phyloP scores from a whole-genome alignment of 768 basidiomycete genomes.

The Pisolithus tinctorius region DNA sequence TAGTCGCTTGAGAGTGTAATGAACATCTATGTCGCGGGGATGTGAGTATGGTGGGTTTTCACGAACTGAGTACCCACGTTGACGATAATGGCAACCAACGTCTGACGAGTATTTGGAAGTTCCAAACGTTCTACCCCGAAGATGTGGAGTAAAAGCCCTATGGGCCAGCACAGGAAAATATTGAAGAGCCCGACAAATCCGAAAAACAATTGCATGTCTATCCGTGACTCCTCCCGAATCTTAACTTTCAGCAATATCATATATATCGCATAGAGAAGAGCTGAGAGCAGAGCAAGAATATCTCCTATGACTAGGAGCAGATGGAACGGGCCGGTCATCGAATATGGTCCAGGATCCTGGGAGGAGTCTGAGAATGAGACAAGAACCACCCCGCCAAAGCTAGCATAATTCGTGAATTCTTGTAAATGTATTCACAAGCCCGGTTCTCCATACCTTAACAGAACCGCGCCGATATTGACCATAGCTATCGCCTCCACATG shows the following conservation, averaged over 20 bases:
- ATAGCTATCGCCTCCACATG: constrained; percentile 71
- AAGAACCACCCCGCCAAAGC: constrained; percentile 76
- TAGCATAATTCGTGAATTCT: constrained; percentile 23
- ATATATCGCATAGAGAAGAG: constrained; percentile 84
- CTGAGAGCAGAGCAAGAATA: constrained; percentile 75
- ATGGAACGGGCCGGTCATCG: constrained; percentile 7
- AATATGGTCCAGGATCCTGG: constrained; percentile 7
- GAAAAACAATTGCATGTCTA: constrained; percentile 93
- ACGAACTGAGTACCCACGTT: constrained; percentile 38
- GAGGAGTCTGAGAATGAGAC: constrained; percentile 81
- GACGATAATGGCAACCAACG: constrained; percentile 42
- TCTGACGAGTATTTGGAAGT: constrained; percentile 48
- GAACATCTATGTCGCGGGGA: constrained; percentile 48
- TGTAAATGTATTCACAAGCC: background rate
- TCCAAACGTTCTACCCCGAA: constrained; percentile 69
- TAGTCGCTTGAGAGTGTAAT: constrained; percentile 85
- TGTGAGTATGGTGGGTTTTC: background rate
- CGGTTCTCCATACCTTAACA: constrained; percentile 53
- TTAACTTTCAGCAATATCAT: constrained; percentile 85
- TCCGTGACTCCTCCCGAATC: constrained; percentile 71
- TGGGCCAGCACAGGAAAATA: constrained; percentile 66
- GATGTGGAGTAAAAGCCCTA: constrained; percentile 71
- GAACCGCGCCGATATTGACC: constrained; percentile 70
- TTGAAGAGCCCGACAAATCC: constrained; percentile 91
- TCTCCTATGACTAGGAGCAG: constrained; percentile 56